Evolutionary conservation across 805 yeast species (phyloP).

Genomic region (Ogataea thermomethanolica): DNA sequence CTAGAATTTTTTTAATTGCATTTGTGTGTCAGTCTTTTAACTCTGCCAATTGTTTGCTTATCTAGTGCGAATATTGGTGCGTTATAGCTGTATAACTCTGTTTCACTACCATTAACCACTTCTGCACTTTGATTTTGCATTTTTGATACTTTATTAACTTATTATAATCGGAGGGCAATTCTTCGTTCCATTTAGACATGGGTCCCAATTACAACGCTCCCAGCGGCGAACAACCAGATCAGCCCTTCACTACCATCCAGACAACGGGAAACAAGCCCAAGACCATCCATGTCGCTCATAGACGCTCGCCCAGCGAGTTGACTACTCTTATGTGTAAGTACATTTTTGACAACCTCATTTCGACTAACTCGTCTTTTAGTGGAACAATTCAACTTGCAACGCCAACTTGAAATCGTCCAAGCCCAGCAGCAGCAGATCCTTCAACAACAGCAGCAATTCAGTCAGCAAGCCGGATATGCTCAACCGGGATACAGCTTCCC

Average conservation of each 20-base stretch:
- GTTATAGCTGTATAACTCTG: conserved; percentile 9
- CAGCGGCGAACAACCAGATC: conserved; percentile 10
- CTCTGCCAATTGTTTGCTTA: conserved; percentile 5
- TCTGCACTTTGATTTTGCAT: not conserved
- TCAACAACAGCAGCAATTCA: conserved; percentile 56
- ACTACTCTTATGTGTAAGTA: conserved; percentile 78
- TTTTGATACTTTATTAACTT: not conserved
- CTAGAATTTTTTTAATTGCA: conserved; percentile 4
- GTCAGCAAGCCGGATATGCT: conserved; percentile 25
- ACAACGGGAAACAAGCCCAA: conserved; percentile 42
- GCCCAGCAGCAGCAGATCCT: conserved; percentile 87
- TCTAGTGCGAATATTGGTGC: conserved; percentile 2
- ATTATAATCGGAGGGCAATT: conserved; percentile 6
- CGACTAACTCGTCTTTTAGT: conserved; percentile 34
- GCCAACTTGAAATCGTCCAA: conserved; percentile 87
- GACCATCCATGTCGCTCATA: conserved; percentile 89
- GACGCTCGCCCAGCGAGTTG: conserved; percentile 93
- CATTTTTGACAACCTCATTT: not conserved
- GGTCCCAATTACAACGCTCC: conserved; percentile 13
- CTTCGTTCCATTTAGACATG: conserved; percentile 7
- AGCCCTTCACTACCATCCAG: conserved; percentile 29
- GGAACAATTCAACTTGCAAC: conserved; percentile 85
- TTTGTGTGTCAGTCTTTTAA: conserved; percentile 10
- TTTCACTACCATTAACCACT: conserved; percentile 8
- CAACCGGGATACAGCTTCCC: conserved; percentile 23